Evolutionary conservation across 2,329 filamentous ascomycete species (phyloP), one percentile per base, ranked within the genome.

Genomic region (Ophiostoma ips): DNA sequence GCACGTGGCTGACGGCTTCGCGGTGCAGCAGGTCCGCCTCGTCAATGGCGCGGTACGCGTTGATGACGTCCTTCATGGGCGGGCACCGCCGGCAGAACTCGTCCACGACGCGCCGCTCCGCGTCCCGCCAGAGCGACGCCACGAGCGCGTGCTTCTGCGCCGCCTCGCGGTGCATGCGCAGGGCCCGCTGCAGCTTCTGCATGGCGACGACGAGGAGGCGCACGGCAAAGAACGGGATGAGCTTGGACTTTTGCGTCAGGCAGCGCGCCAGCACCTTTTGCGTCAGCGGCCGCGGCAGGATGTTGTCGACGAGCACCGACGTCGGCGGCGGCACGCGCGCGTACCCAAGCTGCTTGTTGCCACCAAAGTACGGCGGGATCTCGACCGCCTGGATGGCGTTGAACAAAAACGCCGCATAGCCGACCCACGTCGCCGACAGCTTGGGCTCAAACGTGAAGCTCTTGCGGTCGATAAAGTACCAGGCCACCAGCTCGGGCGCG

Each of bases 381-480:
- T n/a, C n/a, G 1, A 82, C 79, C 34, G 94, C 69, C 51, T 83
- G 76, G 43, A 95, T 79, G 1, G 82, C 79, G 53, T 84, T 84
- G 64, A 94, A 94, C 5, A 98, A 68, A 55, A 96, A 87, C 0
- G 88, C 81, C 0, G 88, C 87, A 62, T 94, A 95, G 38, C 90
- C 89, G 57, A 96, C 85, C 92, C 92, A 98, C 0, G 88, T 92
- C 41, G 88, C 82, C 3, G 88, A 92, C 5, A 94, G 73, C 61
- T 95, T 96, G 0, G 92, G 89, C 38, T 96, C 89, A 55, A 94
- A 87, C 0, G 82, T 79, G 59, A 96, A 92, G 49, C 82, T 77
- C 53, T 77, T 81, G 60, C 87, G 89, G 61, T 78, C 81, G 40
- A 80, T 72, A 61, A 95, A 96, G 63, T 94, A 98, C 59, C 88